Percentiles rank a stretch among this genome's conserved stretches.
Conservation (phyloP, 2,329 filamentous ascomycete genomes). For the Monilinia vaccinii-corymbosi region DNA sequence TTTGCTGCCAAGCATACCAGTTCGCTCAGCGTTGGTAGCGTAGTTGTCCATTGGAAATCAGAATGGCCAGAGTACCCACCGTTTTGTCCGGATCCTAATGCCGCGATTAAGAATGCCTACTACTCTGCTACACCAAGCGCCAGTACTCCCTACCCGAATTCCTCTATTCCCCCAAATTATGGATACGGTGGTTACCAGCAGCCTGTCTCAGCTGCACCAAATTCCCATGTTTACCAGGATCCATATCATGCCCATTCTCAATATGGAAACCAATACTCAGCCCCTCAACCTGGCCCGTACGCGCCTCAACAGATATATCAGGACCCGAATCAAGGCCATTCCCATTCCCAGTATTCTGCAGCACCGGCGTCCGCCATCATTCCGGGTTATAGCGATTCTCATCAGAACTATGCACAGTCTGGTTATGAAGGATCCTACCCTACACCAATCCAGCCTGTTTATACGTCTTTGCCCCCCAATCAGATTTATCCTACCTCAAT, state of each 20-base stretch:
- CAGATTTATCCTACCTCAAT: slow-evolving; percentile 17
- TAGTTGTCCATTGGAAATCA: slow-evolving; percentile 70
- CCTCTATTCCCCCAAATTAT: slow-evolving; percentile 29
- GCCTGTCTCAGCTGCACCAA: slow-evolving; percentile 17
- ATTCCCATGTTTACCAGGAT: slow-evolving; percentile 24
- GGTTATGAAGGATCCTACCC: slow-evolving; percentile 22
- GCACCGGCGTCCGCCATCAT: slow-evolving; percentile 17
- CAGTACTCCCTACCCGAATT: slow-evolving; percentile 28
- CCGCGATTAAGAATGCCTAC: slow-evolving; percentile 28
- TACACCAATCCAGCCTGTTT: slow-evolving; percentile 15
- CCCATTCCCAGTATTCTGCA: slow-evolving; percentile 19
- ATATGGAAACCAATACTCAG: slow-evolving; percentile 29
- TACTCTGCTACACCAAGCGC: slow-evolving; percentile 28
- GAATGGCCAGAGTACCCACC: slow-evolving; percentile 72
- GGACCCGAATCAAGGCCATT: slow-evolving; percentile 17
- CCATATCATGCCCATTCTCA: slow-evolving; percentile 30
- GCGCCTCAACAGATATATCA: slow-evolving; percentile 23
- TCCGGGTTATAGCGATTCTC: slow-evolving; percentile 18
- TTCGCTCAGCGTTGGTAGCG: slow-evolving; percentile 57
- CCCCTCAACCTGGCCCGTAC: slow-evolving; percentile 26
- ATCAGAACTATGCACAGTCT: slow-evolving; percentile 24
- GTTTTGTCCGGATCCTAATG: slow-evolving; percentile 53
- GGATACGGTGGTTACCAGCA: slow-evolving; percentile 29
- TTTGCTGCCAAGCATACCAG: slow-evolving; percentile 75
- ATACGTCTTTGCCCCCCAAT: slow-evolving; percentile 14